Evolutionary conservation across 768 basidiomycete species (phyloP).

Genomic region (Psilocybe tampanensis): DNA sequence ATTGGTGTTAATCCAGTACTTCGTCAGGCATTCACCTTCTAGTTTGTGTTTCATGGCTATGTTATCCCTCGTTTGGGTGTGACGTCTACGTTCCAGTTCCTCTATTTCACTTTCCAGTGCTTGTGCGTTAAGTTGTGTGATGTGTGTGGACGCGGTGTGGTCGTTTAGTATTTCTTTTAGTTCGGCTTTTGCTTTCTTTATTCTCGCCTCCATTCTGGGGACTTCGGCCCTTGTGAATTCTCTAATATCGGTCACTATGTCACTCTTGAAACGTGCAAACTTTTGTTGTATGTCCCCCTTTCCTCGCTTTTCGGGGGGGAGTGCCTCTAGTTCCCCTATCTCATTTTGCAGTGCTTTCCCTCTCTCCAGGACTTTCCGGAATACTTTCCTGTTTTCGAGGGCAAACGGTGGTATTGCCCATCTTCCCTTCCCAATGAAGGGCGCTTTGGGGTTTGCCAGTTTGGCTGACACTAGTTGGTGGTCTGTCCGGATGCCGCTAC

Average conservation of each 20-base stretch:
- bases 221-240: too few species aligned
- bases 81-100: background rate
- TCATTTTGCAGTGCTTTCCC: background rate
- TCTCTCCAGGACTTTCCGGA: background rate
- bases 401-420: constrained; percentile 27
- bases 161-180: too few species aligned
- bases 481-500: constrained; percentile 25
- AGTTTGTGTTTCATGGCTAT: background rate
- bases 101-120: too few species aligned
- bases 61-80: constrained; percentile 1
- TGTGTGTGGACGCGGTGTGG: too few species aligned
- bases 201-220: too few species aligned
- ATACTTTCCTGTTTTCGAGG: constrained; percentile 21
- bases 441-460: constrained; percentile 19
- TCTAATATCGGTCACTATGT: too few species aligned
- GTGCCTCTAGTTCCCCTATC: background rate
- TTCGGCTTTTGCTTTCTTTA: too few species aligned
- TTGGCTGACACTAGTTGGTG: constrained; percentile 29
- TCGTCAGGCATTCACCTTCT: background rate
- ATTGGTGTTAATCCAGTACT: constrained; percentile 10
- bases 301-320: too few species aligned
- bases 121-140: too few species aligned
- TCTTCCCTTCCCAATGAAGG: constrained; percentile 32
- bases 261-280: too few species aligned
- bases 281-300: too few species aligned